Evolutionary conservation across 768 basidiomycete species (phyloP), one percentile per base, ranked within the genome.

Genomic region (Mycena venus): DNA sequence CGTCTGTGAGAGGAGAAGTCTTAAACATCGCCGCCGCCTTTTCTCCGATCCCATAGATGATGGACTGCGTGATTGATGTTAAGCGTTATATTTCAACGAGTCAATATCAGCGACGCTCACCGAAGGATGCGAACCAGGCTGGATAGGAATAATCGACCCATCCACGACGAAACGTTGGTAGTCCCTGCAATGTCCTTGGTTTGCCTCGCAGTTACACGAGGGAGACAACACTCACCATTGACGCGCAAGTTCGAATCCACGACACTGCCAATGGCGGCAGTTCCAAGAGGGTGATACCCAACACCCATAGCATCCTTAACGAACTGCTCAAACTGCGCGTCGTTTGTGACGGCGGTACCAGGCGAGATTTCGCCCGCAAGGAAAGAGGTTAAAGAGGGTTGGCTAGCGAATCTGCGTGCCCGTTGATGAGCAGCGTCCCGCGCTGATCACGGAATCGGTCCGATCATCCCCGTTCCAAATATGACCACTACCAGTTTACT

Each of bases 131-230:
- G 40, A 62, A 29, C 27, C 27, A 9, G 61, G 61, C 61, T 62
- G 27, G 19, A 44, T 21, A 25, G 61, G 61, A 25, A 62, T 62
- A 44, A 44, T 62, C 38, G 61, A 44, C 15, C 61, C 61, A 44
- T 62, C 61, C 19, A 34, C 63, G 31, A 65, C 63, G 63, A 65
- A 65, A 65, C 63, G 17, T 59, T 59, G 34, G 47, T 23, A 34
- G 63, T 65, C 34, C 63, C 63, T 65, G 29, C 25, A 14, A 5
- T 34, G 11, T 19, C 2, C n/a, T 51, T 31, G 34, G 31, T 31
- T 31, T 47, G 6, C 29, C 5, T 5, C 4, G 5, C 1, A 4
- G 11, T 17, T 3, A 21, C 27, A 32, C 6, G 23, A 2, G 32
- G 17, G 27, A 9, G 31, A 21, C 12, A 32, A 32, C 3, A 56